A percentile compares a stretch with the other conserved stretches of the same genome.
These are phyloP conservation scores for Taiozyma sp. DNA, from an alignment of 1,139 yeast genomes.

Conservation along the genomic window DNA sequence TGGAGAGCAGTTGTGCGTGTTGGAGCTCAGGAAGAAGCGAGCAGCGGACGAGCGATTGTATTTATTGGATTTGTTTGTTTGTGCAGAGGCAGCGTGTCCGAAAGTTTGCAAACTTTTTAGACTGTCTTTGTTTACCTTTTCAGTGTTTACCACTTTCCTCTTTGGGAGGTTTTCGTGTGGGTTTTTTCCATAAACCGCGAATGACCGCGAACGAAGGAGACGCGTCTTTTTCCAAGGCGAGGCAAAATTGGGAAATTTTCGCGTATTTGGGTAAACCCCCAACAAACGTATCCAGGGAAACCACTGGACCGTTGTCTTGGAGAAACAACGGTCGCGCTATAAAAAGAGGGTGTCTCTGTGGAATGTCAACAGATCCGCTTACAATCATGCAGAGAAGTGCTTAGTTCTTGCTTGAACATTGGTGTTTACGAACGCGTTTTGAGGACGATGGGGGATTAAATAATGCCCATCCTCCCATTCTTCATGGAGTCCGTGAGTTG, in stretches of 20 bases:
- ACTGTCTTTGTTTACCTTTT: neutral
- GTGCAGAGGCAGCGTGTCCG: neutral
- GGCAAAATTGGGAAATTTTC: neutral
- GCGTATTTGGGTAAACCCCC: neutral
- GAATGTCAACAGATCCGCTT: too few relatives aligned
- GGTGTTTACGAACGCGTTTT: too few relatives aligned
- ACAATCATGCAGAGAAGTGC: too few relatives aligned
- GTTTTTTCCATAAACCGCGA: neutral
- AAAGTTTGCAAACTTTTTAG: neutral
- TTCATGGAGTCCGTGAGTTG: too few relatives aligned
- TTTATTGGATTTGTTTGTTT: neutral
- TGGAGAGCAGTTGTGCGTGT: neutral
- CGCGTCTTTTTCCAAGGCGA: neutral
- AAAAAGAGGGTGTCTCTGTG: neutral
- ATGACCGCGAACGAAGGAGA: neutral
- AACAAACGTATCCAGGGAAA: neutral
- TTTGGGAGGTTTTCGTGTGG: neutral
- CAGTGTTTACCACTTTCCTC: neutral
- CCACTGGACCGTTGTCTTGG: neutral
- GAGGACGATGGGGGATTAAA: too few relatives aligned
- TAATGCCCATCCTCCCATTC: too few relatives aligned
- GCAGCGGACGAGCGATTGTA: neutral
- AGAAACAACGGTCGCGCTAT: neutral
- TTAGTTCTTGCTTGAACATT: too few relatives aligned
- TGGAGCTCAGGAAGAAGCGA: neutral